Conservation (phyloP, 116 monocot genomes). For the Dioscorea cayenensis region DNA sequence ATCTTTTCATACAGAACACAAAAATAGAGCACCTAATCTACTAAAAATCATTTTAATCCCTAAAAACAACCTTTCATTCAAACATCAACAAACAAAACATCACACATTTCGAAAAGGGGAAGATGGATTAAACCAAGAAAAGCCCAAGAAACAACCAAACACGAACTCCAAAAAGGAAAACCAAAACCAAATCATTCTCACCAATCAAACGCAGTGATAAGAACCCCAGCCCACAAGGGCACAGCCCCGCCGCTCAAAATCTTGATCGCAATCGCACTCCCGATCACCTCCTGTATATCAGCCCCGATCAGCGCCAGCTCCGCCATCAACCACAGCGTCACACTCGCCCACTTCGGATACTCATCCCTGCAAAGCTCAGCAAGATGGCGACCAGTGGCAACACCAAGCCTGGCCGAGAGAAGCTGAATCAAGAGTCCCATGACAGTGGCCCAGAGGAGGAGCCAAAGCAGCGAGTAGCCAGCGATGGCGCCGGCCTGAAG, state of each 20-base stretch:
- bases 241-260: conserved; percentile 1
- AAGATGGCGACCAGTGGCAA: neutral
- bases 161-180: neutral
- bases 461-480: neutral
- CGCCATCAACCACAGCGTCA: conserved; percentile 1
- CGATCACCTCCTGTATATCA: conserved; percentile 1
- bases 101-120: neutral
- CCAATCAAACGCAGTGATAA: neutral
- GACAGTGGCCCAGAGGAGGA: neutral
- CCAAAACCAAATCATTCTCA: neutral
- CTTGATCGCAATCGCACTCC: conserved; percentile 1
- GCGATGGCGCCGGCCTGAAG: conserved; percentile 2
- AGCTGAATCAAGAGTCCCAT: conserved; percentile 1
- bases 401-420: neutral
- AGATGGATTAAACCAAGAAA: neutral
- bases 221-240: neutral
- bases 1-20: no score
- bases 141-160: neutral
- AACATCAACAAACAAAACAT: no score
- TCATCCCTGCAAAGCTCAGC: conserved; percentile 1
- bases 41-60: no score
- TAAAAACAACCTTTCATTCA: no score
- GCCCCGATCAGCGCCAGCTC: conserved; percentile 3
- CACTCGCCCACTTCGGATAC: conserved; percentile 1
- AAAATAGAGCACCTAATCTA: no score